Base-by-base conservation (phyloP, 169 alveolate genomes). In the Amoebophrya sp. region DNA sequence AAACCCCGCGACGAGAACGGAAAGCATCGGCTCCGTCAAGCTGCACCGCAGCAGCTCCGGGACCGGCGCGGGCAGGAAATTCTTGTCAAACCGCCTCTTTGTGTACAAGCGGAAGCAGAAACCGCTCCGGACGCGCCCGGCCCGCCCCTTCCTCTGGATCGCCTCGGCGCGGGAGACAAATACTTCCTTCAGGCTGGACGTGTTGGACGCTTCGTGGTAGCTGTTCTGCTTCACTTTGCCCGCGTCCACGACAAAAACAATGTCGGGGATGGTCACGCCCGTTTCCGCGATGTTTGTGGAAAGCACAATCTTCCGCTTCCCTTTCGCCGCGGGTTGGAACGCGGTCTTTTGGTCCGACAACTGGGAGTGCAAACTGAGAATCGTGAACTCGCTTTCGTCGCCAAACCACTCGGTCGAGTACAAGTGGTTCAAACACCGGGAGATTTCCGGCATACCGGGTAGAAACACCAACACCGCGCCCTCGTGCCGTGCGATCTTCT, bases 201-300 rank as follows among this genome's bases (percentile, higher is more conserved):
- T 77, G 77, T 91, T 91, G 91, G 91, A 47, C 32, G 93, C 91
- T 66, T 91, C 93, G 89, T 91, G 93, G 89, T 91, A 91, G 35
- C 93, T 77, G 40, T 91, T 39, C 90, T 95, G 93, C 94, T 97
- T 96, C 40, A 92, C 96, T 41, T 94, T 93, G 33, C 98, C 98
- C 47, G 95, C 90, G 92, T 97, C 98, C 12, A 97, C 94, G 33
- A 97, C 96, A 89, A 94, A 95, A 91, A 94, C 95, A 33, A 97
- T 96, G 90, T 96, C 96, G 29, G 97, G 96, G 29, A 97, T 96
- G 0, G 98, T 97, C 88, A 97, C 94, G 25, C 97, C 95, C 40
- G 98, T 97, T 94, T 97, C 98, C 38, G 98, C 98, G 18, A 97
- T 95, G 93, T 96, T 96, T 32, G 98, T 97, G 89, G 96, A 89